phyloP scores from a whole-genome alignment of 768 basidiomycete genomes.

The Rhizopogon vinicolor region DNA sequence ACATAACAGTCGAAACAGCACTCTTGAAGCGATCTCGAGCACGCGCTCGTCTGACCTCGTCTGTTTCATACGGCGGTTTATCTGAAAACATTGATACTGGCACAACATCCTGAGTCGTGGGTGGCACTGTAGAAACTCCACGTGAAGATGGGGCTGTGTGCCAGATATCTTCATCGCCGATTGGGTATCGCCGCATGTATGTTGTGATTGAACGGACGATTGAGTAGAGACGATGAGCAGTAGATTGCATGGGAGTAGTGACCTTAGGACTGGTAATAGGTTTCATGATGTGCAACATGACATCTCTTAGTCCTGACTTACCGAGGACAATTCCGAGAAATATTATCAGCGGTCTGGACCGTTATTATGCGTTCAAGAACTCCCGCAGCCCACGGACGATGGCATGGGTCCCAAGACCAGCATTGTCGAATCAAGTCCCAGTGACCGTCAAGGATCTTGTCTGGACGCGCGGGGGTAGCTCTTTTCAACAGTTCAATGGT shows the following conservation, averaged over 20 bases:
- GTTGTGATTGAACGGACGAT: not conserved
- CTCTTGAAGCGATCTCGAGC: conserved; percentile 34
- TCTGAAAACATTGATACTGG: conserved; percentile 21
- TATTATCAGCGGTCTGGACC: too few relatives aligned
- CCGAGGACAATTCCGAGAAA: too few relatives aligned
- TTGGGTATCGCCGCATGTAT: not conserved
- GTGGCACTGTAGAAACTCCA: not conserved
- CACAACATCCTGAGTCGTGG: conserved; percentile 1
- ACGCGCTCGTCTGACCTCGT: conserved; percentile 19
- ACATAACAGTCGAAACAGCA: conserved; percentile 44
- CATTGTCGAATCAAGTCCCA: too few relatives aligned
- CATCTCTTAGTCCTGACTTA: conserved; percentile 37
- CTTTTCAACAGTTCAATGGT: too few relatives aligned
- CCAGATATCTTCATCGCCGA: not conserved
- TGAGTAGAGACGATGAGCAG: not conserved
- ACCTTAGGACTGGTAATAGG: conserved; percentile 5
- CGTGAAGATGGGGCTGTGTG: not conserved
- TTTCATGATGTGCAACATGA: conserved; percentile 26
- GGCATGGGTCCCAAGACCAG: too few relatives aligned
- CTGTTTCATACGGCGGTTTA: conserved; percentile 21
- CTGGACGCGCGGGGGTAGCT: too few relatives aligned
- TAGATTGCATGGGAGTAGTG: not conserved
- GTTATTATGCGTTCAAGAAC: too few relatives aligned
- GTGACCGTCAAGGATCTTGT: too few relatives aligned
- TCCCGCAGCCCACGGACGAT: too few relatives aligned